Percentiles rank a stretch among this genome's conserved stretches.
Conservation (phyloP, 2,329 filamentous ascomycete species). For the Fusarium phyllophilum region DNA sequence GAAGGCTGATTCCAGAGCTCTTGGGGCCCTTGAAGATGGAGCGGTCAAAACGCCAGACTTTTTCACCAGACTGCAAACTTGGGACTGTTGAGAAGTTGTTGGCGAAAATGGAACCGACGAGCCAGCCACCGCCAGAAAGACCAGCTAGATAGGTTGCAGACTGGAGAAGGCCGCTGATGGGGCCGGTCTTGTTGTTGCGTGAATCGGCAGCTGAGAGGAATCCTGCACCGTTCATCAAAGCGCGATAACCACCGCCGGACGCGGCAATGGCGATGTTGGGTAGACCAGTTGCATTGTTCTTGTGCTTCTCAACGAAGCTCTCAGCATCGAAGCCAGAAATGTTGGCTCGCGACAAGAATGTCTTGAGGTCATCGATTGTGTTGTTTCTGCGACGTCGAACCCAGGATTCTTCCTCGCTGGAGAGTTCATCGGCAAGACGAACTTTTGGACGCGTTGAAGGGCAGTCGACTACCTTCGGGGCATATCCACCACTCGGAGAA, state of each 20-base stretch:
- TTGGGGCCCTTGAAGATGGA: slow-evolving; percentile 55
- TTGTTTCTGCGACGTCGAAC: slow-evolving; percentile 75
- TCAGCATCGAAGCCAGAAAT: slow-evolving; percentile 80
- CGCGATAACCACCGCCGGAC: slow-evolving; percentile 87
- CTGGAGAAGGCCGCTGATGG: slow-evolving; percentile 84
- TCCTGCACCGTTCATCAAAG: slow-evolving; percentile 84
- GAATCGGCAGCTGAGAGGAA: slow-evolving; percentile 83
- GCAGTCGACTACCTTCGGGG: slow-evolving; percentile 74
- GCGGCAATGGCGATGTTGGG: slow-evolving; percentile 78
- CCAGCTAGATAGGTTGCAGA: slow-evolving; percentile 82
- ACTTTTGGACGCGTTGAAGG: slow-evolving; percentile 74
- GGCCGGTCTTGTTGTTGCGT: slow-evolving; percentile 62
- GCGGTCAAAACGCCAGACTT: slow-evolving; percentile 55
- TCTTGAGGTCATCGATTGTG: slow-evolving; percentile 77
- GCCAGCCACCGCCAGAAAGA: slow-evolving; percentile 85
- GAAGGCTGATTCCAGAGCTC: slow-evolving; percentile 47
- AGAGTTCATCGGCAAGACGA: slow-evolving; percentile 70
- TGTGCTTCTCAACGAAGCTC: slow-evolving; percentile 67
- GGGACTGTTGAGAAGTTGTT: slow-evolving; percentile 81
- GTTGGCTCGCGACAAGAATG: slow-evolving; percentile 75
- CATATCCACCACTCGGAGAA: slow-evolving; percentile 60
- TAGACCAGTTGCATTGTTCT: slow-evolving; percentile 48
- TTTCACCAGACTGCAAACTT: slow-evolving; percentile 44
- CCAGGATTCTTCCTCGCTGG: slow-evolving; percentile 78
- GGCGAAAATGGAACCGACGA: slow-evolving; percentile 79